Percentiles rank a stretch among this genome's conserved stretches.
phyloP scores from a whole-genome alignment of 140 eudicot genomes.

The Flaveria floridana region DNA sequence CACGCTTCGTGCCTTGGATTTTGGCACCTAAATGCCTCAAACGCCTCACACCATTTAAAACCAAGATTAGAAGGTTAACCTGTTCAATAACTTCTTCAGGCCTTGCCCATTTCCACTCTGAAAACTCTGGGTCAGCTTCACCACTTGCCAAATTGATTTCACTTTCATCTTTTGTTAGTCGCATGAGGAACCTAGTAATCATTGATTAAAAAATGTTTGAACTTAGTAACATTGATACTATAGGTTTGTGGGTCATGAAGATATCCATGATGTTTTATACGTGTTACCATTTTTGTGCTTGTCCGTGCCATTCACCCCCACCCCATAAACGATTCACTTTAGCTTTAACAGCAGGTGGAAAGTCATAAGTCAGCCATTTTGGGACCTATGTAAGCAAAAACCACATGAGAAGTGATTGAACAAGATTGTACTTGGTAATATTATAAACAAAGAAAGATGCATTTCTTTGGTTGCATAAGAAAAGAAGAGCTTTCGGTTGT shows the following conservation, averaged over 20 bases:
- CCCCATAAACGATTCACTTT: conserved; percentile 98
- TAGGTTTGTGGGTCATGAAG: not conserved
- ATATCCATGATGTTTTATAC: not conserved
- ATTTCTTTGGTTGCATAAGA: not conserved
- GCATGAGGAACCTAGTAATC: conserved; percentile 79
- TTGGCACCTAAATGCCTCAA: not conserved
- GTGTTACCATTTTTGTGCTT: conserved; percentile 94
- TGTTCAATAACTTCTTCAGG: conserved; percentile 92
- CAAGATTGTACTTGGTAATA: not conserved
- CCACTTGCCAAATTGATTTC: conserved; percentile 85
- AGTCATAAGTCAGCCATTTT: conserved; percentile 89
- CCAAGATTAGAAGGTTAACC: conserved; percentile 39
- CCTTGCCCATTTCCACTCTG: conserved; percentile 98
- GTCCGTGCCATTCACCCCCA: conserved; percentile 99
- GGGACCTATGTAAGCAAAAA: conserved; percentile 59
- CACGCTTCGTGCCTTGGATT: no score
- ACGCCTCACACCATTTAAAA: not conserved
- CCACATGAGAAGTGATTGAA: not conserved
- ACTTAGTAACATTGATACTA: not conserved
- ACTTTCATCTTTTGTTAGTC: conserved; percentile 63
- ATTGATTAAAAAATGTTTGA: not conserved
- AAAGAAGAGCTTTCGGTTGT: not conserved
- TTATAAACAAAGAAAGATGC: not conserved
- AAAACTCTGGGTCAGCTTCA: conserved; percentile 82
- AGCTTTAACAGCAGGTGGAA: conserved; percentile 97